Percentiles rank a stretch among this genome's conserved stretches.
Evolutionary conservation across 768 basidiomycete species (phyloP).

Genomic region (Lactarius hatsudake): DNA sequence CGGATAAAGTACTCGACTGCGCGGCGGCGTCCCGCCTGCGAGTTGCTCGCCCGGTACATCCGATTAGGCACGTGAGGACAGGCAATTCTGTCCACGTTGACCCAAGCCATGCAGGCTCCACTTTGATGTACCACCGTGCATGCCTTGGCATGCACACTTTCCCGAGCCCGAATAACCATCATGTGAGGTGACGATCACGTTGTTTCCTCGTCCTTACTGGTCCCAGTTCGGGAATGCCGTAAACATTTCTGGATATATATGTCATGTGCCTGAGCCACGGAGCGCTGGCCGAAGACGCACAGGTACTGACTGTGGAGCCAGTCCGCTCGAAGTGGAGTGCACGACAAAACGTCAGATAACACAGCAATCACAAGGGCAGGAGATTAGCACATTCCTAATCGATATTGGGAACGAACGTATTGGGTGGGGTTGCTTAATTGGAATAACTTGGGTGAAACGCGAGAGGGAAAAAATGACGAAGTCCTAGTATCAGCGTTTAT

Average conservation of each 20-base stretch:
- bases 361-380: neutral
- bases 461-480: neutral
- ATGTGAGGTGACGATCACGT: neutral
- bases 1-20: neutral
- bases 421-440: slow-evolving; percentile 1
- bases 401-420: slow-evolving; percentile 7
- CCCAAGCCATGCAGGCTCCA: neutral
- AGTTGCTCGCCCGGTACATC: neutral
- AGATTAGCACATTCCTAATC: neutral
- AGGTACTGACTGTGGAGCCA: slow-evolving; percentile 12
- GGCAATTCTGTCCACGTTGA: neutral
- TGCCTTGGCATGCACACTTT: neutral
- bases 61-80: neutral
- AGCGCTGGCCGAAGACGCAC: slow-evolving; percentile 13
- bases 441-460: neutral
- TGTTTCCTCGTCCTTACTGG: neutral
- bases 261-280: slow-evolving; percentile 13
- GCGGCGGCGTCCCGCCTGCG: neutral
- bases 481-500: neutral
- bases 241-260: neutral
- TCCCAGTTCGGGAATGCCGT: neutral
- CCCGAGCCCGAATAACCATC: neutral
- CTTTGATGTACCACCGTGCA: neutral
- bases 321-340: slow-evolving; percentile 11
- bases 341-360: slow-evolving; percentile 6